These are phyloP conservation scores for Gracilaria domingensis DNA, from an alignment of 23 red algal species.

Conservation along the genomic window DNA sequence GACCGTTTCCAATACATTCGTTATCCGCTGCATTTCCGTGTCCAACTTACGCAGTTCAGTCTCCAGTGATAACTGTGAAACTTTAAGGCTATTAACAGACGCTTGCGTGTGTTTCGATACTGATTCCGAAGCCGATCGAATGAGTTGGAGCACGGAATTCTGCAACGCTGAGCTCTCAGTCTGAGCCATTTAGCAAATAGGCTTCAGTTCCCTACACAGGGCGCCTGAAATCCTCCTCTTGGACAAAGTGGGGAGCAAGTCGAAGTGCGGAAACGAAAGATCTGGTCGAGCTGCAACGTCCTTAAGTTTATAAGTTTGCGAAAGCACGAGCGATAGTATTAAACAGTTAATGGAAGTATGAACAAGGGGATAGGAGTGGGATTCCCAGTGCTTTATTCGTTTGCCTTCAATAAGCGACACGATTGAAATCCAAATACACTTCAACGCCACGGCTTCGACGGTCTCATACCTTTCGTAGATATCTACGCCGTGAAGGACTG, in stretches of 20 bases:
- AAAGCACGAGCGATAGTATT: no score
- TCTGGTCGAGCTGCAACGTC: neutral
- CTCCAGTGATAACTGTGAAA: constrained; percentile 40
- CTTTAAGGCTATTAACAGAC: constrained; percentile 28
- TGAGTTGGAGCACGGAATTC: constrained; percentile 21
- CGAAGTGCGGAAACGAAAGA: no score
- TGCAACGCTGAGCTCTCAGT: neutral
- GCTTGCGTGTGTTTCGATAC: constrained; percentile 41
- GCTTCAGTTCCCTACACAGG: neutral
- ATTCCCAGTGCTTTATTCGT: no score
- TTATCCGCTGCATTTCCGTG: constrained; percentile 45
- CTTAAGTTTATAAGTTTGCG: neutral
- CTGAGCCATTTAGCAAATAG: neutral
- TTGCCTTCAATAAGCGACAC: no score
- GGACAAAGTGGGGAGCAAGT: neutral
- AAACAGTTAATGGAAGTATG: no score
- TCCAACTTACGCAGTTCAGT: constrained; percentile 21
- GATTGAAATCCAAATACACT: no score
- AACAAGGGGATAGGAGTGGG: no score
- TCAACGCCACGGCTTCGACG: no score
- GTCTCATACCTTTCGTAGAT: no score
- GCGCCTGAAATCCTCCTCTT: neutral
- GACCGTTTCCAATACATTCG: constrained; percentile 42
- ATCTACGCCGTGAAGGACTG: no score
- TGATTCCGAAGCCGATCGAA: constrained; percentile 21